Evolutionary conservation across 2,329 filamentous ascomycete species (phyloP), one percentile per base, ranked within the genome.

Genomic region (Hirsutella thompsonii): DNA sequence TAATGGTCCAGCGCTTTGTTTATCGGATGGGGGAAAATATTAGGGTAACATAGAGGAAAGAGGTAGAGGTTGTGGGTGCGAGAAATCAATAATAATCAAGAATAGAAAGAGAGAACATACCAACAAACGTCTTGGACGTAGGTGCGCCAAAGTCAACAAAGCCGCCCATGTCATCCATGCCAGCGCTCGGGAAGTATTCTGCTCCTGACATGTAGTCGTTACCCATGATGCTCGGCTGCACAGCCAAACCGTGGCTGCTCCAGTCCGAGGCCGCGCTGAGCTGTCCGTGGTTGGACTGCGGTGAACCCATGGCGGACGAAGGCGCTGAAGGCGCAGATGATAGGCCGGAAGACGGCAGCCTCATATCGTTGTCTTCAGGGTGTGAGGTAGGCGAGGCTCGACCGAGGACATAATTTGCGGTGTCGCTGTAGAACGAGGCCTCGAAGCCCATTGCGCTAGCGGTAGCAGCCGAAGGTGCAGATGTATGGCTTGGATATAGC

Each of bases 221-320:
- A 49, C 71, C 69, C 39, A 83, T 74, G 46, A 86, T 82, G 53
- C 68, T 64, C 23, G 80, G 79, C 48, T 72, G 75, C 42, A 82
- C 66, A 39, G 70, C 74, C 29, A 83, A 62, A 40, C 70, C 70
- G 39, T 56, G 53, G 39, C 66, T 59, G 48, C 68, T 59, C 75
- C 78, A 83, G 44, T 78, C 74, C 36, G 76, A 67, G 39, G 75
- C 68, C 51, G 67, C 65, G 45, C 73, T 73, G 47, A 72, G 60
- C 49, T 74, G 73, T 42, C 71, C 70, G 52, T 74, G 70, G 47
- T 73, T 70, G 2, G 78, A 79, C 51, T 77, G 74, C 20, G 80
- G 80, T 19, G 80, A 84, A 42, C 78, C 78, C 46, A 79, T 72
- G 41, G 74, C 76, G 8, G 80, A 83, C 1, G 79, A 83, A 6